Conservation (phyloP, 1,284 basidiomycete genomes). For the Leccinum pachyderme region DNA sequence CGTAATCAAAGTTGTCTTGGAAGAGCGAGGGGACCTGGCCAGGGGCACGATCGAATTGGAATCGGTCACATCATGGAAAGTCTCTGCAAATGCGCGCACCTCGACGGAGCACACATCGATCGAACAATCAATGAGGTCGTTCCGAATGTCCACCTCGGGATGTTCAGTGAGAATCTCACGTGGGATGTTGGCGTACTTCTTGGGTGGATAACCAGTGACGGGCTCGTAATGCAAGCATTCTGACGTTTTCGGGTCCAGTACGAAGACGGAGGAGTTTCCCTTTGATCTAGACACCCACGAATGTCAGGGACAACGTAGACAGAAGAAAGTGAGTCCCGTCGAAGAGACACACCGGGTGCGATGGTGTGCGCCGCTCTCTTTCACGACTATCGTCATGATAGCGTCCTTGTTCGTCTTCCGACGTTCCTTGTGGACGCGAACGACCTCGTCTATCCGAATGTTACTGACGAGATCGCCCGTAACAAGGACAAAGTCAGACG, state of each 20-base stretch:
- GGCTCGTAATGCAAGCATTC: constrained; percentile 81
- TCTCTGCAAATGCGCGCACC: constrained; percentile 38
- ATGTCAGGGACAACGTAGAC: constrained; percentile 1
- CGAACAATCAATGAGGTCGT: constrained; percentile 85
- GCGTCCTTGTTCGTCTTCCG: constrained; percentile 86
- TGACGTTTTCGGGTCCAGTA: constrained; percentile 69
- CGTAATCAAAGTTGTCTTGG: constrained; percentile 99
- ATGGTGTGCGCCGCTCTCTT: constrained; percentile 70
- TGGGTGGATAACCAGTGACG: constrained; percentile 62
- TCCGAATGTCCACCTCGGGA: constrained; percentile 77
- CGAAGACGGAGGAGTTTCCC: constrained; percentile 72
- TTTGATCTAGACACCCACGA: constrained; percentile 46
- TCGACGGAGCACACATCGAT: constrained; percentile 94
- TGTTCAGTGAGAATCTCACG: constrained; percentile 67
- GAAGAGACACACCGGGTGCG: constrained; percentile 61
- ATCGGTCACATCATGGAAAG: background rate
- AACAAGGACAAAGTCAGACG: constrained; percentile 91
- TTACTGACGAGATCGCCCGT: constrained; percentile 95
- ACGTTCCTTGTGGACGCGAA: constrained; percentile 86
- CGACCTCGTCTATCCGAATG: constrained; percentile 86
- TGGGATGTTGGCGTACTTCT: constrained; percentile 58
- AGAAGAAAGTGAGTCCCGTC: constrained; percentile 1
- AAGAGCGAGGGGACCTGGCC: constrained; percentile 88
- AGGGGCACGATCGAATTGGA: background rate
- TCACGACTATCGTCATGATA: constrained; percentile 95